Percentiles rank a stretch among this genome's conserved stretches.
Evolutionary conservation across 345 rosid species (phyloP).

Genomic region (Citrus hindsii): DNA sequence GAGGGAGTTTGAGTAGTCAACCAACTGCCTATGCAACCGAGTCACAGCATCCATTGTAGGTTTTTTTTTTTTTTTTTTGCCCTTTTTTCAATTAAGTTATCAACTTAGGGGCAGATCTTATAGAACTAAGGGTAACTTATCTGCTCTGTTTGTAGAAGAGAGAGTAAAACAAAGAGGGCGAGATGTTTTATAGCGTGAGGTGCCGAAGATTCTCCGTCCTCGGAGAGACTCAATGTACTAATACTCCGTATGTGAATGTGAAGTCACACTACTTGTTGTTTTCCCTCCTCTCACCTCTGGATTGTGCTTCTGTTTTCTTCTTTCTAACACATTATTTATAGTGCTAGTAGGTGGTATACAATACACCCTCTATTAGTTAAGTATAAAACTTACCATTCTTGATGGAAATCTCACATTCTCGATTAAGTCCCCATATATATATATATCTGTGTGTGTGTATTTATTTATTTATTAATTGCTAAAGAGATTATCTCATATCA

Average conservation of each 20-base stretch:
- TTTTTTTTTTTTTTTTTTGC: too few species aligned
- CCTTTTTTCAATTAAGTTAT: not conserved
- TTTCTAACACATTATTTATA: not conserved
- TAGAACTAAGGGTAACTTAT: not conserved
- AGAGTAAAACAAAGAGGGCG: constrained; percentile 3
- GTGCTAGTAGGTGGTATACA: too few species aligned
- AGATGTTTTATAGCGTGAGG: constrained; percentile 13
- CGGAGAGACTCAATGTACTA: not conserved
- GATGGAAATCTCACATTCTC: too few species aligned
- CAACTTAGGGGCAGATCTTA: constrained; percentile 22
- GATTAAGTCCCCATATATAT: too few species aligned
- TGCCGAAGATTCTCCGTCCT: constrained; percentile 21
- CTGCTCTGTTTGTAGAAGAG: constrained; percentile 2
- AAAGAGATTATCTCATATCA: too few species aligned
- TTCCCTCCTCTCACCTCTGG: not conserved
- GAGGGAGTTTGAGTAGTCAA: constrained; percentile 41
- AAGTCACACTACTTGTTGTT: constrained; percentile 17
- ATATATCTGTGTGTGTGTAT: too few species aligned
- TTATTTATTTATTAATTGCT: too few species aligned
- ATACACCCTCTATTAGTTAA: too few species aligned
- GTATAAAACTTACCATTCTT: too few species aligned
- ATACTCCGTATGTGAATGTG: not conserved
- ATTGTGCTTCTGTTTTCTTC: not conserved
- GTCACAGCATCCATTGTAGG: constrained; percentile 39
- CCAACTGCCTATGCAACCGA: constrained; percentile 48